Percentiles rank a stretch among this genome's conserved stretches.
Conservation (phyloP, 306 rosid genomes). For the Ormosia semicastrata region DNA sequence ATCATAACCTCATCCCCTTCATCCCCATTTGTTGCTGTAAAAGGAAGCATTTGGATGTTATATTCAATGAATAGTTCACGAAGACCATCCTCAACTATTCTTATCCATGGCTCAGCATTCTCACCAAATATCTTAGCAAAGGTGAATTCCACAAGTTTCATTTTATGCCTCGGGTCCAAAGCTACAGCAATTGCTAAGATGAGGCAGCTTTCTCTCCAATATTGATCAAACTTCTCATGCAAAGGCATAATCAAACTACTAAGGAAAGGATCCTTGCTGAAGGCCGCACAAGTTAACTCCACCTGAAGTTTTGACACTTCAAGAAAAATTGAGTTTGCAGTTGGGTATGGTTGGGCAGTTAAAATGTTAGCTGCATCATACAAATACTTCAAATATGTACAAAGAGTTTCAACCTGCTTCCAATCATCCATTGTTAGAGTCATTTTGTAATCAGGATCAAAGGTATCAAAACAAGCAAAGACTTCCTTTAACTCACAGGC, state of each 20-base stretch:
- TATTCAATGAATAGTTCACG: conserved; percentile 75
- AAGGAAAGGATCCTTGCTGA: conserved; percentile 69
- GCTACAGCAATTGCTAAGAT: conserved; percentile 75
- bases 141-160: conserved; percentile 68
- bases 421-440: conserved; percentile 65
- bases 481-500: conserved; percentile 84
- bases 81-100: conserved; percentile 67
- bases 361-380: conserved; percentile 65
- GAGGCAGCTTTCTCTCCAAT: conserved; percentile 83
- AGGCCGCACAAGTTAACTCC: conserved; percentile 61
- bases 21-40: conserved; percentile 42
- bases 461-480: conserved; percentile 68
- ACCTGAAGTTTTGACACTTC: conserved; percentile 69
- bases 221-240: conserved; percentile 65
- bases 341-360: conserved; percentile 54
- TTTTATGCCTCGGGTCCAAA: conserved; percentile 90
- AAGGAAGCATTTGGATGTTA: conserved; percentile 50
- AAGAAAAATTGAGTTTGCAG: conserved; percentile 68
- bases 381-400: conserved; percentile 65
- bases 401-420: conserved; percentile 68
- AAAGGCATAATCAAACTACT: conserved; percentile 63
- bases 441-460: conserved; percentile 54
- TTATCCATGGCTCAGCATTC: conserved; percentile 70
- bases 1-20: conserved; percentile 53
- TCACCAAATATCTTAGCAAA: conserved; percentile 63